These are phyloP conservation scores for Pseudocercospora musae DNA, from an alignment of 2,329 filamentous ascomycete species.

Conservation along the genomic window DNA sequence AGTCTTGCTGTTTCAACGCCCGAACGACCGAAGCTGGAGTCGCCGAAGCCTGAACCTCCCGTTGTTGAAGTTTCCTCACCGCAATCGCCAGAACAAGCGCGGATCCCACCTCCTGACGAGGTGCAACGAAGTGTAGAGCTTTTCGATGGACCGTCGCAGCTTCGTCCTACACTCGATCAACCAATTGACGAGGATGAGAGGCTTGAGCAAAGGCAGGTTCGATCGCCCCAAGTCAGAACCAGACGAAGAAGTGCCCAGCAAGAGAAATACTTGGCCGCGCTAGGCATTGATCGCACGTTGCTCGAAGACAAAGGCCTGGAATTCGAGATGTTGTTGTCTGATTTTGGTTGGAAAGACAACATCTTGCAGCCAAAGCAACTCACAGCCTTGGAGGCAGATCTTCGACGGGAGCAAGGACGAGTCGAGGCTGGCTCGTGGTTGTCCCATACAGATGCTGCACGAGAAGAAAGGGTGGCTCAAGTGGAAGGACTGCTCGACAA, in stretches of 20 bases:
- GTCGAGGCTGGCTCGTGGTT: conserved; percentile 93
- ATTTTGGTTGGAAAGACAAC: conserved; percentile 84
- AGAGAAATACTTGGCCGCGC: conserved; percentile 69
- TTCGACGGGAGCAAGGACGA: conserved; percentile 83
- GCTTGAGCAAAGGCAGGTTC: conserved; percentile 27
- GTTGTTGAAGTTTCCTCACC: conserved; percentile 28
- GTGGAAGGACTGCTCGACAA: conserved; percentile 83
- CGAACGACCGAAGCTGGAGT: neutral
- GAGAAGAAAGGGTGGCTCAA: conserved; percentile 83
- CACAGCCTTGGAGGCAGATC: conserved; percentile 75
- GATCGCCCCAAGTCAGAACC: conserved; percentile 30
- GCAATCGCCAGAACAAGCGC: conserved; percentile 24
- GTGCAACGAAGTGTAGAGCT: conserved; percentile 22
- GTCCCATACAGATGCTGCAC: conserved; percentile 68
- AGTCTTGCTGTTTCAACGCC: neutral
- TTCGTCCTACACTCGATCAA: conserved; percentile 10
- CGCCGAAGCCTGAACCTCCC: conserved; percentile 17
- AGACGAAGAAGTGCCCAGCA: conserved; percentile 70
- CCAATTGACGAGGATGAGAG: conserved; percentile 15
- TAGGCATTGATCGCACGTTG: conserved; percentile 75
- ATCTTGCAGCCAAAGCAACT: conserved; percentile 71
- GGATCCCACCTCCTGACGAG: conserved; percentile 5
- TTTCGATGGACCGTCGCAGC: conserved; percentile 21
- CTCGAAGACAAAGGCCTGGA: conserved; percentile 74
- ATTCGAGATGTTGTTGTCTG: conserved; percentile 76